Base-by-base conservation (phyloP, 179 eudicot genomes). In the Camellia oleifera region DNA sequence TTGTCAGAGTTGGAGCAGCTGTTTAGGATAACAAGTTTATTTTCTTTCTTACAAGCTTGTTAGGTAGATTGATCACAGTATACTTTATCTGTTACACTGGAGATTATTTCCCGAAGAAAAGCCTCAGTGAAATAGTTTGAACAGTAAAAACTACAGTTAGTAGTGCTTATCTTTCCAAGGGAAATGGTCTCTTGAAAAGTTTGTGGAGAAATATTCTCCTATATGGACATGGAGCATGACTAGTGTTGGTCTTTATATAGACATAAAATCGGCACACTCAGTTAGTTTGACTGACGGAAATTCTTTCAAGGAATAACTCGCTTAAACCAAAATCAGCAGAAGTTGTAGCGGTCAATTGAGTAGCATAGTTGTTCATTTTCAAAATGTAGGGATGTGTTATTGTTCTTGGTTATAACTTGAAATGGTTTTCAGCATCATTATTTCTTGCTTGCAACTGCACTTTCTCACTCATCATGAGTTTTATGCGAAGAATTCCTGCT, bases 401-500 rank as follows among this genome's bases (percentile, higher is more conserved):
- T 3, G 18, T 20, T 48, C 75, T 12, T 71, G 58, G 20, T 50
- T 72, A 32, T 8, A 32, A 50, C 42, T 52, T 72, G 42, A 50
- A 50, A 48, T 52, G 15, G 7, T n/a, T 71, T 69, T 69, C 23
- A 3, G 18, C 58, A 13, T 11, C 20, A 15, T 45, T 44, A 20
- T 50, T 71, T 32, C 40, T 50, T 20, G 60, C 44, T 13, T 20
- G 58, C 23, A 72, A 52, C 60, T 7, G 73, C 53, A 69, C 53
- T 45, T 45, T 44, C 26, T 69, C 23, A 45, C 42, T 69, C 73
- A 69, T 69, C 42, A 9, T 48, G 53, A 69, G 73, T n/a, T 69
- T 7, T 69, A 18, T 42, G 8, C 9, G 26, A 50, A 12, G 17
- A 69, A 44, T 17, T 32, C 40, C 40, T 32, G 40, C 40, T 32